Conservation (phyloP, 1,284 basidiomycete genomes). For the Wallemia hederae region DNA sequence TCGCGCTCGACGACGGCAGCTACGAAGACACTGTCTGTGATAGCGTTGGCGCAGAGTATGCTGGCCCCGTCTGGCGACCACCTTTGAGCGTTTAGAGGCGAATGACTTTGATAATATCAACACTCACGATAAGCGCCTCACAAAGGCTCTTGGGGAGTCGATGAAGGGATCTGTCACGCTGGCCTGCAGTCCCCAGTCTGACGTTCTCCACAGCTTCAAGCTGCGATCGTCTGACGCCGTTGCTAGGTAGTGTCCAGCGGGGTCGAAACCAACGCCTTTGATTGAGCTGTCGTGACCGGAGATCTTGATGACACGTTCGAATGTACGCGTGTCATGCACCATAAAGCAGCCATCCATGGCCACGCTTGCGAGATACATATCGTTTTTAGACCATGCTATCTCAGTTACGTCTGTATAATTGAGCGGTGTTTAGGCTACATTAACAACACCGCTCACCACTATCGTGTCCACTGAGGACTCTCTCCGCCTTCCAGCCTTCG, state of each 20-base stretch:
- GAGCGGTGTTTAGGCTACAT: constrained; percentile 2
- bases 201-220: constrained; percentile 85
- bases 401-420: constrained; percentile 71
- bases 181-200: constrained; percentile 61
- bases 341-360: constrained; percentile 72
- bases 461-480: constrained; percentile 69
- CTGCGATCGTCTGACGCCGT: constrained; percentile 84
- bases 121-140: constrained; percentile 52
- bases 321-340: constrained; percentile 70
- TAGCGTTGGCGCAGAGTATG: constrained; percentile 86
- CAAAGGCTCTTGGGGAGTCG: constrained; percentile 80
- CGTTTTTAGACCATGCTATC: constrained; percentile 75
- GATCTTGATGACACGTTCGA: constrained; percentile 53
- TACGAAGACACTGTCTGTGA: constrained; percentile 91
- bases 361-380: constrained; percentile 72
- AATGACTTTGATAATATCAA: background rate
- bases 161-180: constrained; percentile 69
- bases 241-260: constrained; percentile 79
- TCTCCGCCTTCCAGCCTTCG: constrained; percentile 89
- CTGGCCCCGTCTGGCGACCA: constrained; percentile 99
- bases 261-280: constrained; percentile 96
- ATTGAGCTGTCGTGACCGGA: constrained; percentile 84
- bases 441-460: constrained; percentile 56
- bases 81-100: constrained; percentile 20
- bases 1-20: constrained; percentile 73